Conservation (phyloP, 2,329 filamentous ascomycete species). For the Sporothrix brunneoviolacea region DNA sequence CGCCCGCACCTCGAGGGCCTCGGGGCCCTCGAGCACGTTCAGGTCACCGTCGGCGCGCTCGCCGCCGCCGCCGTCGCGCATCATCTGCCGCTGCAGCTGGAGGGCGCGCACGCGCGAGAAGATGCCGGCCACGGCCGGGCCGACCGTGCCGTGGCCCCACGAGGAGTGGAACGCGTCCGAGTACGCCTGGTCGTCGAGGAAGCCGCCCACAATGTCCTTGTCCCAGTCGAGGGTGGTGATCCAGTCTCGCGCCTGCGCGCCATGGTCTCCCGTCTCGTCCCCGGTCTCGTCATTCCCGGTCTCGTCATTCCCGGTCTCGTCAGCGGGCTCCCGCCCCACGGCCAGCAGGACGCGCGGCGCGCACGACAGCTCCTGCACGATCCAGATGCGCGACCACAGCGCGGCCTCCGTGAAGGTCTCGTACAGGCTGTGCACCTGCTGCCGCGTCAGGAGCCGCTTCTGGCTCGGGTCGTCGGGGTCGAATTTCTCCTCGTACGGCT, state of each 20-base stretch:
- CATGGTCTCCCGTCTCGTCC: no score
- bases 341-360: conserved; percentile 7
- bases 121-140: neutral
- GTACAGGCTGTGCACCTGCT: neutral
- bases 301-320: neutral
- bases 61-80: neutral
- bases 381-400: conserved; percentile 16
- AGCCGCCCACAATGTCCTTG: conserved; percentile 6
- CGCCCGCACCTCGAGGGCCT: no score
- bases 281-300: neutral
- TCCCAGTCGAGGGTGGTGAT: conserved; percentile 15
- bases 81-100: conserved; percentile 1
- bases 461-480: neutral
- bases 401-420: neutral
- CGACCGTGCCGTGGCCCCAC: conserved; percentile 6
- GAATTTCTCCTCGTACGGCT: no score
- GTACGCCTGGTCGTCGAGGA: conserved; percentile 4
- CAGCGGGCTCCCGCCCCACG: neutral
- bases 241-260: no score
- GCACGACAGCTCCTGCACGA: conserved; percentile 16
- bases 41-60: no score
- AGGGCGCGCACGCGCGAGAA: conserved; percentile 4
- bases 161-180: conserved; percentile 4
- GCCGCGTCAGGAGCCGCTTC: neutral
- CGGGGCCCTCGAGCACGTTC: no score